Conservation (phyloP, 2,329 filamentous ascomycete genomes). For the Fonsecaea monophora region DNA sequence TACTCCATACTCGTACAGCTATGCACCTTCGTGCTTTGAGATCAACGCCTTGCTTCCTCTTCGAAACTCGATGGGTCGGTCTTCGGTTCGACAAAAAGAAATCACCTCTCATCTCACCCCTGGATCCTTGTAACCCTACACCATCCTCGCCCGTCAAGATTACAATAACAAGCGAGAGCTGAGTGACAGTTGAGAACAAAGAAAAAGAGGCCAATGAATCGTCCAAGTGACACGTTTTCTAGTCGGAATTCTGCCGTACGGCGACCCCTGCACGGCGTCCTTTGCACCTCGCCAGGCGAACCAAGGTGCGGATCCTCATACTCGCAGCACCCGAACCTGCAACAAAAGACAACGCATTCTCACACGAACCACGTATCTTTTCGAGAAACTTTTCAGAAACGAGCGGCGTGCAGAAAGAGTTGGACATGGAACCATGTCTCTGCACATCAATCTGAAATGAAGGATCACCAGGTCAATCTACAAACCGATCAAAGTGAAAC, state of each 20-base stretch:
- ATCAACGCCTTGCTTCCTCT: not conserved
- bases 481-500: not conserved
- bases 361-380: not conserved
- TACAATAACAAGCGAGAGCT: too few species aligned
- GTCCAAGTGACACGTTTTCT: not conserved
- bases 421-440: not conserved
- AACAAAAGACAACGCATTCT: conserved; percentile 5
- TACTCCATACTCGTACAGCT: not conserved
- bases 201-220: not conserved
- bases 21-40: not conserved
- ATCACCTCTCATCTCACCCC: not conserved
- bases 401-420: not conserved
- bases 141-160: not conserved
- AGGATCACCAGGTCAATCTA: not conserved
- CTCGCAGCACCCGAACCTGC: conserved; percentile 1
- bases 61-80: not conserved
- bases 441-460: not conserved
- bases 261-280: not conserved
- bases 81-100: not conserved
- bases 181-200: not conserved
- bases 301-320: not conserved
- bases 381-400: not conserved
- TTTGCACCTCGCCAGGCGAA: not conserved
- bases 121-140: not conserved
- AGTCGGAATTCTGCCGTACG: conserved; percentile 13